Conservation (phyloP, 163 green algal genomes). For the Smithsoniella earleae region DNA sequence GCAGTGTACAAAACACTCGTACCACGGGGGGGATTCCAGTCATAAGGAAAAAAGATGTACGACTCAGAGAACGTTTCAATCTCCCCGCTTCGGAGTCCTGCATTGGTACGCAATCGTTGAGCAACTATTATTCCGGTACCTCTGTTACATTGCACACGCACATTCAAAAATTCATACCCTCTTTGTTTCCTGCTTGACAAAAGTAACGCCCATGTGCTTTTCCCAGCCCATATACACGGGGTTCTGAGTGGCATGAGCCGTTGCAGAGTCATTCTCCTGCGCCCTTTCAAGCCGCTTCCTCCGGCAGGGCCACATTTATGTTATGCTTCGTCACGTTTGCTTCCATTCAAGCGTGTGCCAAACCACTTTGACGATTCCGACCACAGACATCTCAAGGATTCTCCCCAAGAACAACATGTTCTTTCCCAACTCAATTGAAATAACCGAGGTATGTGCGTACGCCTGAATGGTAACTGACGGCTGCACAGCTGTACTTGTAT, state of each 20-base stretch:
- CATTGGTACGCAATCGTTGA: not conserved
- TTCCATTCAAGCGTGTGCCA: not conserved
- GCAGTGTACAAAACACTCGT: too few species aligned
- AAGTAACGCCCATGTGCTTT: not conserved
- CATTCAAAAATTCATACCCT: not conserved
- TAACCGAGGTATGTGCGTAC: slow-evolving; percentile 4
- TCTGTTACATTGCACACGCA: not conserved
- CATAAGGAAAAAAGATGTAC: slow-evolving; percentile 14
- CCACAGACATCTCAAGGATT: not conserved
- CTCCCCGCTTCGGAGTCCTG: slow-evolving; percentile 9
- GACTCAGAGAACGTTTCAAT: not conserved
- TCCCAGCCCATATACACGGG: not conserved
- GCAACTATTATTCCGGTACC: not conserved
- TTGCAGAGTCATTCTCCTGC: slow-evolving; percentile 26
- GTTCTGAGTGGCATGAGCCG: not conserved
- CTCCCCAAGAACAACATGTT: slow-evolving; percentile 31
- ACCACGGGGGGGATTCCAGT: not conserved
- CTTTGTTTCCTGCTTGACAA: not conserved
- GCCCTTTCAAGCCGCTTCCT: slow-evolving; percentile 11
- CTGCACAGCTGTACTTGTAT: too few species aligned
- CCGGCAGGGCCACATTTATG: slow-evolving; percentile 29
- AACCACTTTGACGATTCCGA: not conserved
- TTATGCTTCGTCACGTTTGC: slow-evolving; percentile 16
- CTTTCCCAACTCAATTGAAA: slow-evolving; percentile 25
- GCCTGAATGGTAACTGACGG: too few species aligned